Evolutionary conservation across 805 yeast genomes (phyloP), one percentile per base, ranked within the genome.

Genomic region (Saturnispora hagleri): DNA sequence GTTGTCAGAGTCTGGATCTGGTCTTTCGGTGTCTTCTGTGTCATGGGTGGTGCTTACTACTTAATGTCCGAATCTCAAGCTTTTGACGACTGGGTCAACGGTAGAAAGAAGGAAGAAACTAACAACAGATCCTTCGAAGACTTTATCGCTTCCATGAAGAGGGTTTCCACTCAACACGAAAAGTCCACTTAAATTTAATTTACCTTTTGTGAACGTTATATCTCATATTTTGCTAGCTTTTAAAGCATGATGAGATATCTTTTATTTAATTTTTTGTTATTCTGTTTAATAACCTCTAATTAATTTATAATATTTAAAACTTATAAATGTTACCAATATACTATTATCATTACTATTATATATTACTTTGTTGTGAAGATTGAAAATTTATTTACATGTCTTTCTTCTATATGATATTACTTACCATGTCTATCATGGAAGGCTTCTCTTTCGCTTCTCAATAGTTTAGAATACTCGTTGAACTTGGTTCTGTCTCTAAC

Each of bases 21-120:
- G 88, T 89, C 97, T 57, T 85, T 89, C 77, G 97, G 97, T 81
- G 84, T 86, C 74, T 89, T 89, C 91, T 89, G 96, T 80, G 81
- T 84, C 73, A 73, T 89, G 78, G 96, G 96, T 73, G 97, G 96
- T 80, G 87, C 91, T 67, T 89, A 89, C 86, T 90, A 86, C 84
- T 70, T 86, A 71, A 86, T 89, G 96, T 80, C 91, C 58, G 81
- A 75, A 64, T 85, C 91, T 55, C 82, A 80, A 66, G 78, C 81
- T 57, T 86, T 86, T 68, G 95, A 86, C 76, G 80, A 83, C 77
- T 72, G 84, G 70, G 84, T 86, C 82, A 86, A 86, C 78, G 89
- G 93, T 76, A 81, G 79, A 74, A 77, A 83, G 70, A 77, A 80
- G 74, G 79, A 78, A 67, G 68, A 71, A 60, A 69, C 71, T 40